Conservation (phyloP, 208 protist species). For the Angomonas deanei region DNA sequence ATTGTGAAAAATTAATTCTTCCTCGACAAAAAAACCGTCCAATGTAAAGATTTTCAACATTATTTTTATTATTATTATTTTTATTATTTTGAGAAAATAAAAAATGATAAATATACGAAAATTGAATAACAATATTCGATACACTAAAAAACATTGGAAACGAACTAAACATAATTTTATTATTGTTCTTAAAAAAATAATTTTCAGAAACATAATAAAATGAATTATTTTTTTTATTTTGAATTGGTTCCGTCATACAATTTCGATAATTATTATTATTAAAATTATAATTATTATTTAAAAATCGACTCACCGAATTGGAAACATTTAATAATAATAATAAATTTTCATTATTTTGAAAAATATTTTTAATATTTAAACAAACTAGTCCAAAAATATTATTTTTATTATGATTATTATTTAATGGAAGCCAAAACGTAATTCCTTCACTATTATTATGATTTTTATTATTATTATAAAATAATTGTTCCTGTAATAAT, state of each 20-base stretch:
- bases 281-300: neutral
- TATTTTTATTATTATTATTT: slow-evolving; percentile 1
- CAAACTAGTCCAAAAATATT: neutral
- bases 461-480: slow-evolving; percentile 1
- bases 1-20: neutral
- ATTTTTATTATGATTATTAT: neutral
- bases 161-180: neutral
- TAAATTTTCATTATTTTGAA: neutral
- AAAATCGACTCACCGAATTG: neutral
- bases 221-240: neutral
- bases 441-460: neutral
- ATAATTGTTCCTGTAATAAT: neutral
- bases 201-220: neutral
- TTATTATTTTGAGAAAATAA: neutral
- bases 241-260: neutral
- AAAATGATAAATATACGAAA: neutral
- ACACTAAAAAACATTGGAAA: neutral
- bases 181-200: neutral
- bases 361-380: neutral
- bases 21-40: neutral
- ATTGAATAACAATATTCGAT: neutral
- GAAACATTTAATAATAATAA: neutral
- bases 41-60: neutral
- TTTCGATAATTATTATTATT: neutral
- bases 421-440: neutral